Percentiles rank a stretch among this genome's conserved stretches.
These are phyloP conservation scores for Aspergillus pseudonomiae DNA, from an alignment of 2,329 filamentous ascomycete genomes.

Conservation along the genomic window DNA sequence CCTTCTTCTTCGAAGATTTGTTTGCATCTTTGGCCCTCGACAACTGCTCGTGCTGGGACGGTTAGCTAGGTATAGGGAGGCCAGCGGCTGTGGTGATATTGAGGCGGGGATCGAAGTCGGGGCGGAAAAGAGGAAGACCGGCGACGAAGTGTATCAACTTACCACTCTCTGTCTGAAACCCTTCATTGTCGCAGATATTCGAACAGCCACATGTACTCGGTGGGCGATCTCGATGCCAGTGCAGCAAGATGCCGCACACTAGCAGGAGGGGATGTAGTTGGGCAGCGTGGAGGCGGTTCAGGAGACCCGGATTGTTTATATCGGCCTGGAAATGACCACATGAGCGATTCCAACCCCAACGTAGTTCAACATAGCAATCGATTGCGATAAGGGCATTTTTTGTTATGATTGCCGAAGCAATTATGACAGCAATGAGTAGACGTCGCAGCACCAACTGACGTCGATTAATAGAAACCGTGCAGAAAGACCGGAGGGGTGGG, in stretches of 20 bases:
- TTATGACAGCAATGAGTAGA: neutral
- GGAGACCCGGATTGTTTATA: constrained; percentile 34
- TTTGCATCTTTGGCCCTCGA: constrained; percentile 84
- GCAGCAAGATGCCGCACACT: constrained; percentile 39
- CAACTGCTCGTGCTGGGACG: constrained; percentile 73
- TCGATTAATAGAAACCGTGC: neutral
- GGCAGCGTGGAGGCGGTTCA: constrained; percentile 25
- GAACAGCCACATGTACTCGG: constrained; percentile 41
- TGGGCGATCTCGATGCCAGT: constrained; percentile 34
- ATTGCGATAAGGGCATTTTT: neutral
- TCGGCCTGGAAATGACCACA: constrained; percentile 32
- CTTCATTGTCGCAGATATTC: constrained; percentile 73
- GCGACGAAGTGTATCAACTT: constrained; percentile 51
- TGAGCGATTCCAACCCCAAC: constrained; percentile 31
- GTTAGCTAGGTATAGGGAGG: constrained; percentile 22
- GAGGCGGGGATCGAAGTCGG: constrained; percentile 22
- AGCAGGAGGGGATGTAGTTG: constrained; percentile 33
- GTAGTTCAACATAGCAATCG: constrained; percentile 13
- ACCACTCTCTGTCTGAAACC: constrained; percentile 97
- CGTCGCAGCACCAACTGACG: neutral
- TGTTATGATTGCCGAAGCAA: neutral
- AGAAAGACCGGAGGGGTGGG: constrained; percentile 1
- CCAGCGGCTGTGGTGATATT: neutral
- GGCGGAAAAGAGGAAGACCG: constrained; percentile 22
- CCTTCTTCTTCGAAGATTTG: constrained; percentile 74